These are phyloP conservation scores for Lachnellula occidentalis DNA, from an alignment of 2,329 filamentous ascomycete genomes.

Conservation along the genomic window DNA sequence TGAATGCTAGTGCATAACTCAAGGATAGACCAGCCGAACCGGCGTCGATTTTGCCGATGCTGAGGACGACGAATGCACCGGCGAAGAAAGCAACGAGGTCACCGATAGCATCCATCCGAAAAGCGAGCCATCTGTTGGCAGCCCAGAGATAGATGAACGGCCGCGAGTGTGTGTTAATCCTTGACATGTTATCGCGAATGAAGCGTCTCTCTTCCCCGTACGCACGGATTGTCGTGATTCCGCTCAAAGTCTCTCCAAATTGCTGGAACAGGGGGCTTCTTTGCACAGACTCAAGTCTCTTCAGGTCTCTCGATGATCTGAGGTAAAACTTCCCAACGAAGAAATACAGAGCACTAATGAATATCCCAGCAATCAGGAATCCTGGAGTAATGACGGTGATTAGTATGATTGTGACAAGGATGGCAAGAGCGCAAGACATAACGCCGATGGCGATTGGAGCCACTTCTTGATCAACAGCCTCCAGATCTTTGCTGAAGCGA, in stretches of 20 bases:
- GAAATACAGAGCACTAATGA: conserved; percentile 80
- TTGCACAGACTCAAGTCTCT: conserved; percentile 89
- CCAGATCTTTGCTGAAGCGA: conserved; percentile 94
- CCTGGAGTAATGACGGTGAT: conserved; percentile 86
- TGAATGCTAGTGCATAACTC: conserved; percentile 94
- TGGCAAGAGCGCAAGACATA: conserved; percentile 56
- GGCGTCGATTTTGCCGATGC: conserved; percentile 76
- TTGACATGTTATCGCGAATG: conserved; percentile 80
- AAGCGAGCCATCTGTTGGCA: conserved; percentile 91
- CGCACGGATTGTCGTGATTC: conserved; percentile 93
- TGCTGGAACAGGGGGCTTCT: conserved; percentile 95
- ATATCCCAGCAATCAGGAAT: conserved; percentile 79
- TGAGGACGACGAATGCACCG: conserved; percentile 82
- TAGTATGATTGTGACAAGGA: conserved; percentile 79
- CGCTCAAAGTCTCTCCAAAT: conserved; percentile 90
- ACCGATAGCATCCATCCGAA: conserved; percentile 85
- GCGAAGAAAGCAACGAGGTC: conserved; percentile 92
- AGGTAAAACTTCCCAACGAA: conserved; percentile 84
- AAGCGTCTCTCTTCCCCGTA: conserved; percentile 94
- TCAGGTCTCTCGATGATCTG: conserved; percentile 87
- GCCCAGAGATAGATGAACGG: conserved; percentile 97
- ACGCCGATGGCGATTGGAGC: conserved; percentile 81
- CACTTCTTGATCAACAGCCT: conserved; percentile 92
- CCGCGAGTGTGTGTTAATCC: conserved; percentile 85
- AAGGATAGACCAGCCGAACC: conserved; percentile 90